phyloP scores from a whole-genome alignment of 768 basidiomycete genomes.

The Russula griseocarnosa region DNA sequence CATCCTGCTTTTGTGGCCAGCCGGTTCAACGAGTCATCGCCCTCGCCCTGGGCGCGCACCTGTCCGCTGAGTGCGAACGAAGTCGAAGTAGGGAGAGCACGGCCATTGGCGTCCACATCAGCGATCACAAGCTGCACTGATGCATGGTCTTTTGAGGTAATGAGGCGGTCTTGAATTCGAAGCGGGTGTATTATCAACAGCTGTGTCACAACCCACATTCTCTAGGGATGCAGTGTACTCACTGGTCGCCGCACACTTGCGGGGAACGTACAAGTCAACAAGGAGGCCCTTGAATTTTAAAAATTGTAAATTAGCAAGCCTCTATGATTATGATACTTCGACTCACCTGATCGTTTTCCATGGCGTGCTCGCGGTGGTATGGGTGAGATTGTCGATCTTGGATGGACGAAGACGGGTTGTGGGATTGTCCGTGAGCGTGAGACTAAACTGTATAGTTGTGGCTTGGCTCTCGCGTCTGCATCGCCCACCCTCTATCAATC shows the following conservation, averaged over 20 bases:
- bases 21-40: constrained; percentile 94
- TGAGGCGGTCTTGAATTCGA: constrained; percentile 74
- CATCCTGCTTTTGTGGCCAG: constrained; percentile 92
- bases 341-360: constrained; percentile 90
- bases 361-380: constrained; percentile 37
- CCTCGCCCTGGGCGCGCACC: constrained; percentile 92
- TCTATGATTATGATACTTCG: neutral
- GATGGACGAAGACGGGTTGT: neutral
- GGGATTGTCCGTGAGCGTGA: constrained; percentile 4
- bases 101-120: constrained; percentile 89
- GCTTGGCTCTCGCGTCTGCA: neutral
- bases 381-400: neutral
- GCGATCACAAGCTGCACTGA: constrained; percentile 94
- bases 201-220: neutral
- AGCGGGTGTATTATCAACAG: constrained; percentile 10
- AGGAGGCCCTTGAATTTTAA: constrained; percentile 70
- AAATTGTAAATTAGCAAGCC: neutral
- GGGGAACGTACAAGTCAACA: constrained; percentile 99
- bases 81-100: constrained; percentile 71
- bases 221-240: constrained; percentile 37
- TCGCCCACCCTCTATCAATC: too few species aligned
- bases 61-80: constrained; percentile 94
- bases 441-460: constrained; percentile 29
- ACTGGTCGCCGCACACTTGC: constrained; percentile 99
- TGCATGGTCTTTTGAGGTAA: constrained; percentile 98